phyloP scores from a whole-genome alignment of 805 yeast species.

The Pichia gijzeniarum region DNA sequence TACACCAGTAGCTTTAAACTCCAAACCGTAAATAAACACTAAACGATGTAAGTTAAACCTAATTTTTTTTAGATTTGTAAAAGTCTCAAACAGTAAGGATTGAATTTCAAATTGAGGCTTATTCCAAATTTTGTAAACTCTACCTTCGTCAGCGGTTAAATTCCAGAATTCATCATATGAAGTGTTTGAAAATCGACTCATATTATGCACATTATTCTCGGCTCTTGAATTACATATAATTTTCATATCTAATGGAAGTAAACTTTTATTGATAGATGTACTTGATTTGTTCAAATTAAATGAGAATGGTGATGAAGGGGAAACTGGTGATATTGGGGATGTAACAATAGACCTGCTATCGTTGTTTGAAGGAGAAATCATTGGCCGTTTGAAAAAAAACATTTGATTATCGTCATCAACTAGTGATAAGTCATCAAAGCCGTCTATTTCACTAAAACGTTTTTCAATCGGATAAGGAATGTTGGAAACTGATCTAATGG shows the following conservation, averaged over 20 bases:
- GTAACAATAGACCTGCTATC: neutral
- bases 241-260: slow-evolving; percentile 20
- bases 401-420: neutral
- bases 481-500: neutral
- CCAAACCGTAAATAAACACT: slow-evolving; percentile 24
- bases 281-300: neutral
- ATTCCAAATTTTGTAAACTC: slow-evolving; percentile 21
- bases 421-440: slow-evolving; percentile 1
- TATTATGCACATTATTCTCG: slow-evolving; percentile 16
- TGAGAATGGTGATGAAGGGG: no score
- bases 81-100: slow-evolving; percentile 27
- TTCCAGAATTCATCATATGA: slow-evolving; percentile 28
- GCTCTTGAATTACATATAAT: slow-evolving; percentile 27
- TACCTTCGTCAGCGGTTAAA: slow-evolving; percentile 21
- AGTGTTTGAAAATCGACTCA: slow-evolving; percentile 21
- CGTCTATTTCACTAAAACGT: neutral
- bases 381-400: slow-evolving; percentile 9
- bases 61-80: slow-evolving; percentile 21
- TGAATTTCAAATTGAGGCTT: slow-evolving; percentile 25
- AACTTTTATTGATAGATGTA: neutral
- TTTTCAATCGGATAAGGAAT: slow-evolving; percentile 2
- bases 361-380: slow-evolving; percentile 7
- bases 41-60: slow-evolving; percentile 25
- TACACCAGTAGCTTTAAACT: slow-evolving; percentile 14
- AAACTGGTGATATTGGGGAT: neutral